A percentile compares a stretch with the other conserved stretches of the same genome.
Evolutionary conservation across 2,329 filamentous ascomycete genomes (phyloP).

Genomic region (Sclerotinia spermophila): DNA sequence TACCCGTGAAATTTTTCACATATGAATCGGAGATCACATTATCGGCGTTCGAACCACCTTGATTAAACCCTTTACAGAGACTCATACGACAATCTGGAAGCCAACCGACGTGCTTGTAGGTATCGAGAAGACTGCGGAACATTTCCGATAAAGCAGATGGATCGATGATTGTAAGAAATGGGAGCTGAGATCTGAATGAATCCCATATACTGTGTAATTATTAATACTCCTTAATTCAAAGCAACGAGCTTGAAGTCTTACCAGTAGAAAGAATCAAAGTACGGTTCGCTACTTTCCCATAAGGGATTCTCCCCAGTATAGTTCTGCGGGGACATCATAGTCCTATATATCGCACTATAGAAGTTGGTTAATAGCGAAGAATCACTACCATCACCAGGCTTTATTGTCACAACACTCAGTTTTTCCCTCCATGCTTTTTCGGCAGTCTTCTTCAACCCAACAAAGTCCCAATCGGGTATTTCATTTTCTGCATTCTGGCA

Average conservation of each 20-base stretch:
- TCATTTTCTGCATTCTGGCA: slow-evolving; percentile 66
- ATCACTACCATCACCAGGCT: slow-evolving; percentile 47
- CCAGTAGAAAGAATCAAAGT: slow-evolving; percentile 63
- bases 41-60: slow-evolving; percentile 70
- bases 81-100: slow-evolving; percentile 53
- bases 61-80: slow-evolving; percentile 67
- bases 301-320: slow-evolving; percentile 70
- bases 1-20: slow-evolving; percentile 60
- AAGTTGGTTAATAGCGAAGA: slow-evolving; percentile 54
- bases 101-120: slow-evolving; percentile 57
- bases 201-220: slow-evolving; percentile 59
- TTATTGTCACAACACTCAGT: slow-evolving; percentile 53
- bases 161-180: slow-evolving; percentile 65
- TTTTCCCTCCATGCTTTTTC: slow-evolving; percentile 59
- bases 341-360: slow-evolving; percentile 66
- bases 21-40: slow-evolving; percentile 64
- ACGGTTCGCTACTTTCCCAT: slow-evolving; percentile 63
- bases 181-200: slow-evolving; percentile 63
- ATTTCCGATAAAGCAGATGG: slow-evolving; percentile 60
- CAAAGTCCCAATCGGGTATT: slow-evolving; percentile 65
- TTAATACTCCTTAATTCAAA: slow-evolving; percentile 33
- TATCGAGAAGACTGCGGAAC: slow-evolving; percentile 69
- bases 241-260: slow-evolving; percentile 43
- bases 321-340: slow-evolving; percentile 68
- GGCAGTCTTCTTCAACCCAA: slow-evolving; percentile 49